Percentiles rank a stretch among this genome's conserved stretches.
Conservation (phyloP, 257 asterid species). For the Datura wrightii region DNA sequence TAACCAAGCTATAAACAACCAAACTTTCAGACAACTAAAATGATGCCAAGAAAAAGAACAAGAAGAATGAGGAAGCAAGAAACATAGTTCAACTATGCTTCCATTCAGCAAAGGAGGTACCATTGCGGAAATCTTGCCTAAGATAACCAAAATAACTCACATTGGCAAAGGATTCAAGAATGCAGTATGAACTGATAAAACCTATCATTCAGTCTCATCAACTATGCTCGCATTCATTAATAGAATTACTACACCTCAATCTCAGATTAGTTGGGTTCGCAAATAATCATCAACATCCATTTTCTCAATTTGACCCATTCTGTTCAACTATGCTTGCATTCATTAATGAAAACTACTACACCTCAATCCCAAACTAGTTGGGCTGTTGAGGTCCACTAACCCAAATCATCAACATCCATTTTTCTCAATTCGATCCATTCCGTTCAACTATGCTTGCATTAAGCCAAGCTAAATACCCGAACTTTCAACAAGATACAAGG, state of each 20-base stretch:
- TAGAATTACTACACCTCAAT: no score
- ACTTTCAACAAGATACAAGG: background rate
- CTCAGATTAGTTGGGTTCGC: no score
- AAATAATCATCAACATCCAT: no score
- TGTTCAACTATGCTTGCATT: background rate
- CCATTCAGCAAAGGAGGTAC: background rate
- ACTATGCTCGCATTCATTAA: background rate
- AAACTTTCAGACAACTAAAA: background rate
- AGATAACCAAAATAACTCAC: background rate
- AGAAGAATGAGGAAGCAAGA: constrained; percentile 13
- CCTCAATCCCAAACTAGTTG: background rate
- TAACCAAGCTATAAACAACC: constrained; percentile 19
- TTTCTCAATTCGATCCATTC: background rate
- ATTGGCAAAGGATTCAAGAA: background rate
- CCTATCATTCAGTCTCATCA: background rate
- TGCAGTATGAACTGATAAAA: background rate
- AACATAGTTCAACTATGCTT: constrained; percentile 27
- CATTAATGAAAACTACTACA: background rate
- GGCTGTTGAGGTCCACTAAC: background rate
- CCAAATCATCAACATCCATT: background rate
- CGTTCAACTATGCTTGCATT: background rate
- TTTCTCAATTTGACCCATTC: background rate
- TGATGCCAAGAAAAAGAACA: constrained; percentile 10
- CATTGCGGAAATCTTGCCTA: constrained; percentile 6
- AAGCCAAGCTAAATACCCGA: constrained; percentile 10